Percentiles rank a stretch among this genome's conserved stretches.
These are phyloP conservation scores for Torulaspora gathmanii DNA, from an alignment of 805 yeast genomes.

Conservation along the genomic window DNA sequence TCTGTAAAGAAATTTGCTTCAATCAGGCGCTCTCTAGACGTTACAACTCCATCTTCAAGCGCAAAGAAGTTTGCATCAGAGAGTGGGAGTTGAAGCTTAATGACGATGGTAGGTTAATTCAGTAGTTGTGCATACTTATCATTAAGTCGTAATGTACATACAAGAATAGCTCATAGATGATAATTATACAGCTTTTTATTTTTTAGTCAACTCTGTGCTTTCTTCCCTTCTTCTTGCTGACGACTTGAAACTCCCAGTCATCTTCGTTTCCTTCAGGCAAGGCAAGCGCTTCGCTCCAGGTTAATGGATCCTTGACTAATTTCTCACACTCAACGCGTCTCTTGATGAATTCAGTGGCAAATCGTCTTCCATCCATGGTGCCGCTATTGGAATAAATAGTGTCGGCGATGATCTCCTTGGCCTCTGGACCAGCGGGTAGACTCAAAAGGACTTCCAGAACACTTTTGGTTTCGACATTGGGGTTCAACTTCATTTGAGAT, in stretches of 20 bases:
- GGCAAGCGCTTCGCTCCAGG: constrained; percentile 71
- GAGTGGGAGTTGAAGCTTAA: constrained; percentile 34
- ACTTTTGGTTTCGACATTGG: constrained; percentile 72
- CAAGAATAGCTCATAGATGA: constrained; percentile 4
- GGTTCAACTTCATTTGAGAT: constrained; percentile 59
- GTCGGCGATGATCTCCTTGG: constrained; percentile 83
- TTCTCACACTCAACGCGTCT: constrained; percentile 70
- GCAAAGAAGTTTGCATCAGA: constrained; percentile 35
- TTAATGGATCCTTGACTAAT: constrained; percentile 43
- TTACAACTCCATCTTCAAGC: constrained; percentile 38
- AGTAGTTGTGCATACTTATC: constrained; percentile 14
- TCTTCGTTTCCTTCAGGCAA: constrained; percentile 42
- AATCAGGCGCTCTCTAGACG: constrained; percentile 89
- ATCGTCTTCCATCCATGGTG: constrained; percentile 90
- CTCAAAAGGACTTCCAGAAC: constrained; percentile 74
- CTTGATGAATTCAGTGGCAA: constrained; percentile 84
- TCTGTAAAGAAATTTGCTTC: constrained; percentile 84
- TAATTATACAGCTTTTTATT: constrained; percentile 4
- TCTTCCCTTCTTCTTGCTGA: constrained; percentile 54
- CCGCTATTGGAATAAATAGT: constrained; percentile 84
- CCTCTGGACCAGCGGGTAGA: constrained; percentile 69
- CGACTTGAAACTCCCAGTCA: constrained; percentile 64
- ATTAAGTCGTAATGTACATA: constrained; percentile 9
- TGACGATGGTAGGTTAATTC: constrained; percentile 29
- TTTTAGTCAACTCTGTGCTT: constrained; percentile 27